A percentile compares a stretch with the other conserved stretches of the same genome.
phyloP scores from a whole-genome alignment of 1,284 basidiomycete genomes.

The Trametes hirsuta region DNA sequence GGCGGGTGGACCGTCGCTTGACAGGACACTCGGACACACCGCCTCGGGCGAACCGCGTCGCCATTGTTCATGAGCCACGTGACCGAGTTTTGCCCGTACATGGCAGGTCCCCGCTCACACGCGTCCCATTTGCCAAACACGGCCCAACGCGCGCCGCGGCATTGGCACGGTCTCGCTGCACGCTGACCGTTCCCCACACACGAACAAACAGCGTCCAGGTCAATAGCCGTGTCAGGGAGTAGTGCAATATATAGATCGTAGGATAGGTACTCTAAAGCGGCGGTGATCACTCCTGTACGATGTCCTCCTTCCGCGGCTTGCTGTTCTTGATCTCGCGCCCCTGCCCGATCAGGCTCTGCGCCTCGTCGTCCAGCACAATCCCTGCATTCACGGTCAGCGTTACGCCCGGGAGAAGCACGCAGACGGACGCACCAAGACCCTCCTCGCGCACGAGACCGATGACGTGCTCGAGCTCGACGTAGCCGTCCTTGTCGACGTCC shows the following conservation, averaged over 20 bases:
- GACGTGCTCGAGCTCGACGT: slow-evolving; percentile 87
- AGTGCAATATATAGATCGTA: slow-evolving; percentile 19
- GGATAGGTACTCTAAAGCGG: slow-evolving; percentile 12
- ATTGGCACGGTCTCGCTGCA: slow-evolving; percentile 11
- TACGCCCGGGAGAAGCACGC: slow-evolving; percentile 1
- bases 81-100: slow-evolving; percentile 24
- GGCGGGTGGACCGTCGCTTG: not conserved
- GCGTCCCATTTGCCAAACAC: no score
- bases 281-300: slow-evolving; percentile 68
- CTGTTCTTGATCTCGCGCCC: slow-evolving; percentile 76
- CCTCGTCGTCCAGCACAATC: slow-evolving; percentile 75
- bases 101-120: not conserved
- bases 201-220: no score
- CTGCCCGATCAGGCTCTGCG: slow-evolving; percentile 72
- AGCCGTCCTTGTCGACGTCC: slow-evolving; percentile 96
- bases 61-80: slow-evolving; percentile 17
- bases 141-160: not conserved
- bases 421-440: slow-evolving; percentile 61
- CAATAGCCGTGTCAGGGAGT: no score
- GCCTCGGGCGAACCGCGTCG: slow-evolving; percentile 18
- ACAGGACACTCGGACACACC: not conserved
- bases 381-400: slow-evolving; percentile 42
- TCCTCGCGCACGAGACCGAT: slow-evolving; percentile 80
- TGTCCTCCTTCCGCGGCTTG: slow-evolving; percentile 74
- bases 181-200: no score